Conservation (phyloP, 2,329 filamentous ascomycete genomes). For the Fusarium sp. region DNA sequence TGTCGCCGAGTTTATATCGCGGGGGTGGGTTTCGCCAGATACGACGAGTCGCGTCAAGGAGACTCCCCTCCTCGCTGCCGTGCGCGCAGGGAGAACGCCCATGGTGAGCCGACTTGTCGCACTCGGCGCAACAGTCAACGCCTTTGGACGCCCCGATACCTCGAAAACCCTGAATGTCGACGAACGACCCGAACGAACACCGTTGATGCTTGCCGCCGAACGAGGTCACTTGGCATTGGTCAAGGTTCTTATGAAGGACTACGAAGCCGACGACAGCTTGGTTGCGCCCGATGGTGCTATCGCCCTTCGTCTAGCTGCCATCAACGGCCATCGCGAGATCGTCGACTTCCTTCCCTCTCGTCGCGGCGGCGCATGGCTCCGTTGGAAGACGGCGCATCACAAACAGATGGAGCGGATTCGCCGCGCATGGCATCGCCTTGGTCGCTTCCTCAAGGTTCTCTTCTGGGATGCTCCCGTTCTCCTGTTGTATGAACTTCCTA, state of each 20-base stretch:
- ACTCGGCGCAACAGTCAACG: constrained; percentile 52
- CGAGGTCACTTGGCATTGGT: constrained; percentile 56
- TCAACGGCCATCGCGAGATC: constrained; percentile 55
- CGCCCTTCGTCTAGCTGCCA: constrained; percentile 59
- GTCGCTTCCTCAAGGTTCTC: constrained; percentile 40
- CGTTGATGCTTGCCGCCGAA: constrained; percentile 58
- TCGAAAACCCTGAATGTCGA: background rate
- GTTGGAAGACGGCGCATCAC: constrained; percentile 51
- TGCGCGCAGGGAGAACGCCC: constrained; percentile 44
- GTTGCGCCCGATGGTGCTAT: constrained; percentile 60
- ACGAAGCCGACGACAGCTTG: constrained; percentile 56
- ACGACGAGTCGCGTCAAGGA: constrained; percentile 42
- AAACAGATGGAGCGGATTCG: constrained; percentile 44
- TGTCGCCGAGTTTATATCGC: constrained; percentile 46
- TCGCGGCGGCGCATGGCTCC: constrained; percentile 52
- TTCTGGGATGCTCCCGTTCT: constrained; percentile 49
- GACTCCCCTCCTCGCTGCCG: constrained; percentile 53
- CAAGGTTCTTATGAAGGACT: constrained; percentile 54
- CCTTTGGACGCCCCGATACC: constrained; percentile 29
- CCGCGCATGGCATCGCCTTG: constrained; percentile 40
- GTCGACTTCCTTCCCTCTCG: constrained; percentile 57
- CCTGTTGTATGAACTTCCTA: constrained; percentile 45
- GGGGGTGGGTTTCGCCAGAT: constrained; percentile 55
- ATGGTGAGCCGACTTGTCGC: constrained; percentile 51
- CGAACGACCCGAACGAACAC: constrained; percentile 49